These are phyloP conservation scores for Narthecium ossifragum DNA, from an alignment of 106 monocot genomes.

Conservation along the genomic window DNA sequence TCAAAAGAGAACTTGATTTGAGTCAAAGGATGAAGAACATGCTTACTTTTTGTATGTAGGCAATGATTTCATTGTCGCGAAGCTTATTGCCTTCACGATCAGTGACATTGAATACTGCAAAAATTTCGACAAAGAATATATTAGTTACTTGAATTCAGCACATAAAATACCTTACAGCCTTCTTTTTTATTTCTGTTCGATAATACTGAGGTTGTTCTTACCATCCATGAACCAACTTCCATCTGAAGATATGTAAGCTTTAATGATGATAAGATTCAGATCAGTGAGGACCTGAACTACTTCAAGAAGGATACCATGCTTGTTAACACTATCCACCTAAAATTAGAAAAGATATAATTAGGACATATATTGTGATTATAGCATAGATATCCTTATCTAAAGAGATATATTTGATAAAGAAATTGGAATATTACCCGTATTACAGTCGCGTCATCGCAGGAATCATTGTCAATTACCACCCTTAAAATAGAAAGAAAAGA, in stretches of 20 bases:
- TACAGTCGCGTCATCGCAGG: conserved; percentile 27
- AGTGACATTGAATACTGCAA: conserved; percentile 56
- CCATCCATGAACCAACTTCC: conserved; percentile 77
- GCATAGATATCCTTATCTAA: background rate
- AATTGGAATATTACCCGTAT: conserved; percentile 23
- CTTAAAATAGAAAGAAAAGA: conserved; percentile 8
- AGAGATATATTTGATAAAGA: background rate
- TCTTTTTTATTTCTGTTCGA: too few relatives aligned
- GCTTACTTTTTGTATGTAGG: conserved; percentile 23
- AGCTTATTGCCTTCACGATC: conserved; percentile 56
- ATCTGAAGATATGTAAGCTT: conserved; percentile 62
- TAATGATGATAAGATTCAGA: conserved; percentile 42
- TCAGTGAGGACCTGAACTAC: conserved; percentile 55
- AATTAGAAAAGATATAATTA: background rate
- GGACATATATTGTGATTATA: background rate
- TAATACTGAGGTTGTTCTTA: conserved; percentile 5
- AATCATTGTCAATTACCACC: conserved; percentile 45
- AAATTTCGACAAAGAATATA: too few relatives aligned
- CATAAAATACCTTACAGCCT: too few relatives aligned
- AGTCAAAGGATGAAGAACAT: background rate
- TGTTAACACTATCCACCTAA: conserved; percentile 52
- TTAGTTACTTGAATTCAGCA: background rate
- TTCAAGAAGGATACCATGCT: conserved; percentile 55
- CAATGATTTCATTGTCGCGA: conserved; percentile 18
- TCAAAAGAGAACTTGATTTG: too few relatives aligned